Base-by-base conservation (phyloP, 305 asterid species). In the Fraxinus velutina region DNA sequence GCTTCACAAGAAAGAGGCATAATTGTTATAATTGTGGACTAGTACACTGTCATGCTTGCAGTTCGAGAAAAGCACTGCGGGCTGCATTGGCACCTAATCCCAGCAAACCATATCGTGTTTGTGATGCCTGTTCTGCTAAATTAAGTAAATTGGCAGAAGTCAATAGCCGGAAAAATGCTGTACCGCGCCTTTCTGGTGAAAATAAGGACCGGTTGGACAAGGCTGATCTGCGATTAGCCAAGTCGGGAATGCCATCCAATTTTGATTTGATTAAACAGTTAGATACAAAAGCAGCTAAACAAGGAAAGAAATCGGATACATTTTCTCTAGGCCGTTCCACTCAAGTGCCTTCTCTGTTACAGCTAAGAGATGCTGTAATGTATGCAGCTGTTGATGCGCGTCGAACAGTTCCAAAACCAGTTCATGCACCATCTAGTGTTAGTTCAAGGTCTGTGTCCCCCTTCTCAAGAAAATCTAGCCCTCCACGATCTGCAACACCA, bases 41-140 rank as follows among this genome's bases (percentile, higher is more conserved):
- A 73, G 98, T 96, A 74, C 98, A 94, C 85, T 96, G 99, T 89
- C 98, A 96, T 78, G 88, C 98, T 29, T 96, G 99, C 85, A 94
- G 97, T 86, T 92, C 99, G 6, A 91, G 93, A 76, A 94, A 96
- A 88, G 96, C 98, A 19, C 50, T 76, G 13, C 89, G 97, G 78
- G 98, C 98, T 0, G 98, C 97, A 12, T 85, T 96, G 88, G 97
- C 99, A 15, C 98, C 99, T 17, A 93, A 91, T 86, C 99, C 98
- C 27, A 87, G 87, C 90, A 96, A 96, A 82, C 97, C 94, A 0
- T 89, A 93, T 83, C 98, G 98, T 22, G 99, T 96, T 34, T 96
- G 99, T 82, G 99, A 96, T 85, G 82, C 98, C 6, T 96, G 99
- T 86, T 93, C 88, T 83, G 88, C 88, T 22, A 96, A 96, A 83